Evolutionary conservation across 2,329 filamentous ascomycete species (phyloP), one percentile per base, ranked within the genome.

Genomic region (Daldinia sp.): DNA sequence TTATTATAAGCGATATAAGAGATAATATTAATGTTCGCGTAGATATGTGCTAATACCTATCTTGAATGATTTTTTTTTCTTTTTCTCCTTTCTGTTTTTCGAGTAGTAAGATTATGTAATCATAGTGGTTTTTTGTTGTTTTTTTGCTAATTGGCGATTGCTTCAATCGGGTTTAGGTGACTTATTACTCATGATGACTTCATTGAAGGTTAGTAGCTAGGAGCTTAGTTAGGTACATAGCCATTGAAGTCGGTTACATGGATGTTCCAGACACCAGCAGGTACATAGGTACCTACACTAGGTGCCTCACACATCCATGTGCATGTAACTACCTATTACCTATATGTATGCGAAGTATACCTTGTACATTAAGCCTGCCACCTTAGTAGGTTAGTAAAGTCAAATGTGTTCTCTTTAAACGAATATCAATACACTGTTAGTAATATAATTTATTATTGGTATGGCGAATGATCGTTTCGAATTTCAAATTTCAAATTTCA

Each of bases 151-250:
- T 37, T n/a, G n/a, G 17, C 8, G 19, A 17, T 37, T 17, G 15
- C 35, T 37, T 17, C n/a, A 37, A 37, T 17, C 19, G 2, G 32
- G 32, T 10, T 37, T 37, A 19, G 8, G 15, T 35, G 37, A 41
- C 37, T 41, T 41, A 41, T 19, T 41, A 41, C 37, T 41, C n/a
- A 47, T 47, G n/a, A 47, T 54, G 49, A 52, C 32, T 19, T 53
- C 41, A 54, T 59, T 34, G 37, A 34, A 27, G 51, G 21, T 53
- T 27, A 48, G 11, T 27, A 43, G 17, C 11, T 10, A 27, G n/a
- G 8, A 25, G 11, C 9, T 19, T 29, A 34, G 27, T 27, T n/a
- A n/a, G n/a, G 32, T 29, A 29, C 48, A 54, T 62, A 15, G 8
- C n/a, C 41, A n/a, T n/a, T n/a, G n/a, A n/a, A n/a, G n/a, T n/a